phyloP scores from a whole-genome alignment of 805 yeast genomes.

The Pichia exigua region DNA sequence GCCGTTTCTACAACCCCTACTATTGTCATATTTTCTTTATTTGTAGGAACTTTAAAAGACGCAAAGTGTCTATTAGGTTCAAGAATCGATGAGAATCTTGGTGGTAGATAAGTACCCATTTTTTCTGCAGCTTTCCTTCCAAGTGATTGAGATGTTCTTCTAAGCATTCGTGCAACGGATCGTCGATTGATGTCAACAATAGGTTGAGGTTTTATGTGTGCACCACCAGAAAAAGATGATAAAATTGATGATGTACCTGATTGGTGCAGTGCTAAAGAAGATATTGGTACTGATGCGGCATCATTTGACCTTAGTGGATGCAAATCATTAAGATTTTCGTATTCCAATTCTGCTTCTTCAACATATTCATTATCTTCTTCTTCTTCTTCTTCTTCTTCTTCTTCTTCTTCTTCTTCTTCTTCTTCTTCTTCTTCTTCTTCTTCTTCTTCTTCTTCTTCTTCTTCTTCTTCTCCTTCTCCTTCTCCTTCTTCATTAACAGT shows the following conservation, averaged over 20 bases:
- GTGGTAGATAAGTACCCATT: slow-evolving; percentile 84
- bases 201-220: slow-evolving; percentile 42
- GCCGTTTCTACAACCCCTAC: slow-evolving; percentile 38
- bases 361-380: slow-evolving; percentile 24
- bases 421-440: too few species aligned
- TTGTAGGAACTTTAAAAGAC: slow-evolving; percentile 42
- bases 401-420: too few species aligned
- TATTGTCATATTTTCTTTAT: slow-evolving; percentile 37
- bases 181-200: slow-evolving; percentile 62
- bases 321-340: slow-evolving; percentile 9
- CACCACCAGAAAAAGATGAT: slow-evolving; percentile 24
- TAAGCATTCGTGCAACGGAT: slow-evolving; percentile 65
- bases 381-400: too few species aligned
- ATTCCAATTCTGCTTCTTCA: slow-evolving; percentile 15
- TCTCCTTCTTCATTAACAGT: slow-evolving; percentile 12
- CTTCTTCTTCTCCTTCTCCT: too few species aligned
- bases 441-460: too few species aligned
- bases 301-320: slow-evolving; percentile 8
- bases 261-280: neutral
- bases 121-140: slow-evolving; percentile 80
- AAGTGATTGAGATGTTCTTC: slow-evolving; percentile 69
- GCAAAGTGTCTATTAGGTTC: slow-evolving; percentile 96
- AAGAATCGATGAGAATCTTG: slow-evolving; percentile 73
- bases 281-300: neutral
- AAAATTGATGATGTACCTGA: slow-evolving; percentile 14